Evolutionary conservation across 345 rosid species (phyloP).

Genomic region (Eucalyptus lansdowneana): DNA sequence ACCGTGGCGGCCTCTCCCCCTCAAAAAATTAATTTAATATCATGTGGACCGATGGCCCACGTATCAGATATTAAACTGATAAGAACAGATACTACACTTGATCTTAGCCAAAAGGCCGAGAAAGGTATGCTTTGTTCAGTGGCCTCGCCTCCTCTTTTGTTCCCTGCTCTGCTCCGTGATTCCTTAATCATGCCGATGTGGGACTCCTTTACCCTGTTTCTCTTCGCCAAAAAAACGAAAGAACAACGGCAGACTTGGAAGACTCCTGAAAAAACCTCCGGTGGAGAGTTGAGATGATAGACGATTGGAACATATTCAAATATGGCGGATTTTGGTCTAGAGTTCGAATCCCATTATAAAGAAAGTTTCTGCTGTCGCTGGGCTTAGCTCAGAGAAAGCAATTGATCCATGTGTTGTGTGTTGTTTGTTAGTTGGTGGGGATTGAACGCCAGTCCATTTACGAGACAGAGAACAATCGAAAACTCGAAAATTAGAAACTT

Average conservation of each 20-base stretch:
- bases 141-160: neutral
- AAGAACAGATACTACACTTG: slow-evolving; percentile 58
- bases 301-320: neutral
- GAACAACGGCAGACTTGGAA: neutral
- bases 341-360: neutral
- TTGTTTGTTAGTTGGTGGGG: neutral
- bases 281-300: neutral
- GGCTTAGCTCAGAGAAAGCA: neutral
- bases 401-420: neutral
- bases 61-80: slow-evolving; percentile 52
- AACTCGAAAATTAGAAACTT: neutral
- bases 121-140: neutral
- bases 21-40: slow-evolving; percentile 18
- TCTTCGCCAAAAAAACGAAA: neutral
- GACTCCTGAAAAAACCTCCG: neutral
- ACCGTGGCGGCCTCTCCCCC: neutral
- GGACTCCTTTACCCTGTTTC: neutral
- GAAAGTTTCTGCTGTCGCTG: neutral
- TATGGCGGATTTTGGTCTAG: neutral
- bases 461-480: neutral
- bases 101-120: slow-evolving; percentile 68
- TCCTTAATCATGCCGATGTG: neutral
- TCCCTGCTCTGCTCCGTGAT: neutral
- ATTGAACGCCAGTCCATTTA: neutral
- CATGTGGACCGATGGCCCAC: slow-evolving; percentile 22